Evolutionary conservation across 1,139 yeast species (phyloP), one percentile per base, ranked within the genome.

Genomic region (Yamadazyma atmosphaerica): DNA sequence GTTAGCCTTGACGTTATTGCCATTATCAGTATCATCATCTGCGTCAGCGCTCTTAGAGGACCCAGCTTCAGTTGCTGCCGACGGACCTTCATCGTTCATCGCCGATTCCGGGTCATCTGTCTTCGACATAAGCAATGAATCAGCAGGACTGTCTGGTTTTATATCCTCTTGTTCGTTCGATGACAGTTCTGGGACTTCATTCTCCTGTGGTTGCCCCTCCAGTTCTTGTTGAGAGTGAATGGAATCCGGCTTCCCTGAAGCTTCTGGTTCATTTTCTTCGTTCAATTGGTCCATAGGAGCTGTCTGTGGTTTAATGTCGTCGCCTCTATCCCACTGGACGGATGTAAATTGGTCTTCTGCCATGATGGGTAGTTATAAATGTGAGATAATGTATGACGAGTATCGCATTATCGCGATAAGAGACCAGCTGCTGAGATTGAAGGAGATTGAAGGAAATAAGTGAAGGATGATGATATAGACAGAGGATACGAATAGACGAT

Each of bases 291-390:
- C 36, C 40, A 18, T 16, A 24, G 9, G 31, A 9, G 7, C 22
- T 9, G 6, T 18, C n/a, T 14, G 14, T 4, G 22, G 25, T 27
- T 46, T 35, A 25, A 50, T 53, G 13, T 58, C 53, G 9, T 72
- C 79, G 16, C 65, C 78, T 43, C 78, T 64, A 50, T 77, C 82
- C 80, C 80, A 77, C 51, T 74, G 80, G 36, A 77, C 72, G 30
- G 82, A 77, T 1, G 81, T 74, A 55, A 77, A 77, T 51, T 76
- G 77, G 46, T 76, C 81, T 39, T 71, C 76, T 13, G 64, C 47
- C 45, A 55, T 60, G 60, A 9, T 23, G 17, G 17, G 16, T 11
- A 27, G 17, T 25, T n/a, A 21, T 21, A n/a, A n/a, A n/a, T n/a
- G n/a, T n/a, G n/a, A n/a, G 23, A 21, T 21, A 21, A 21, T 7